Percentiles rank a stretch among this genome's conserved stretches.
These are phyloP conservation scores for Coemansia furcata DNA, from an alignment of 192 early-diverging fungal genomes.

Conservation along the genomic window DNA sequence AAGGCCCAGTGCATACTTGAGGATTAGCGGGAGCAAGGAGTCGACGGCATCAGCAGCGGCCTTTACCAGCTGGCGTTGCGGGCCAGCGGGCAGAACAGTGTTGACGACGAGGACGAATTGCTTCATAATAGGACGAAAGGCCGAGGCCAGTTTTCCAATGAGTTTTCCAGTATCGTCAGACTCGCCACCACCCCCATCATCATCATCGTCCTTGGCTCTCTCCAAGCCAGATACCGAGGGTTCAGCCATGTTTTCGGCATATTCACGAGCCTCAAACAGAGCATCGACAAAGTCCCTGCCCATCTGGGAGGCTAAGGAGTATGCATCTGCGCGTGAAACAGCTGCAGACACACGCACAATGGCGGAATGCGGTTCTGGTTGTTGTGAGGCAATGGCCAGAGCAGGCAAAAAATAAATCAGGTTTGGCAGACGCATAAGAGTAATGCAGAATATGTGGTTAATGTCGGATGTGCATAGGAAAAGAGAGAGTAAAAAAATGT, in stretches of 20 bases:
- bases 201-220: conserved; percentile 30
- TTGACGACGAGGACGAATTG: conserved; percentile 26
- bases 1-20: conserved; percentile 44
- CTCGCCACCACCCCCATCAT: conserved; percentile 13
- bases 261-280: conserved; percentile 21
- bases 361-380: not conserved
- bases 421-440: not conserved
- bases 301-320: conserved; percentile 12
- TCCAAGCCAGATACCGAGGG: not conserved
- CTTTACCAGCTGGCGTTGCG: conserved; percentile 38
- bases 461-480: not conserved
- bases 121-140: conserved; percentile 37
- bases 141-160: conserved; percentile 20
- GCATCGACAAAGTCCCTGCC: conserved; percentile 29
- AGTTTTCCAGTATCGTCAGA: conserved; percentile 36
- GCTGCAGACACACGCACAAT: not conserved
- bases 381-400: not conserved
- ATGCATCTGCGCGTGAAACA: conserved; percentile 18
- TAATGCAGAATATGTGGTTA: not conserved
- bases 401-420: not conserved
- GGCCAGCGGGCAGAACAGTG: conserved; percentile 26
- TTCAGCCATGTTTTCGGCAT: conserved; percentile 8
- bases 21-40: conserved; percentile 40
- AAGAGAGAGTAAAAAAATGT: not conserved
- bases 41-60: conserved; percentile 35